A percentile compares a stretch with the other conserved stretches of the same genome.
phyloP scores from a whole-genome alignment of 192 early-diverging fungal species.

The Linnemannia schmuckeri region DNA sequence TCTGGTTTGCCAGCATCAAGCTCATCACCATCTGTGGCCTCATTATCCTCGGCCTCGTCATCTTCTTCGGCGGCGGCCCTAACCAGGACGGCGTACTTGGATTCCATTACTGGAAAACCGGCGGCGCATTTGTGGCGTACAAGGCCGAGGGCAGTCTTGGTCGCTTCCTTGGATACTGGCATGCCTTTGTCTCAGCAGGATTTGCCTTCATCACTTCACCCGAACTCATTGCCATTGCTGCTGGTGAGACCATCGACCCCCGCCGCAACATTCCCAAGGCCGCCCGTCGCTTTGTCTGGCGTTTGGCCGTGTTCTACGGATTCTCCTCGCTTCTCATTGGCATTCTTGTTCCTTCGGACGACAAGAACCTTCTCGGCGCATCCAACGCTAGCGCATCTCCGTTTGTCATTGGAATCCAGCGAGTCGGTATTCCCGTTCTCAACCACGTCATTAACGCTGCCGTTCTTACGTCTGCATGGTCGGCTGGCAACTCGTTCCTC shows the following conservation, averaged over 20 bases:
- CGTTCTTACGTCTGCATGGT: slow-evolving; percentile 67
- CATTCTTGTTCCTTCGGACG: slow-evolving; percentile 64
- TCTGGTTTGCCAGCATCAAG: slow-evolving; percentile 72
- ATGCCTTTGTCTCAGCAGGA: slow-evolving; percentile 34
- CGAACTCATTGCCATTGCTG: slow-evolving; percentile 75
- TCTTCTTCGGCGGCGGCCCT: slow-evolving; percentile 72
- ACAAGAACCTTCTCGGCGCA: slow-evolving; percentile 43
- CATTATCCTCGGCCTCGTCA: slow-evolving; percentile 52
- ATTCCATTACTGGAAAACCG: slow-evolving; percentile 39
- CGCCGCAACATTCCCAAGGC: slow-evolving; percentile 67
- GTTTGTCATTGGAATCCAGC: slow-evolving; percentile 67
- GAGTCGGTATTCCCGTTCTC: slow-evolving; percentile 57
- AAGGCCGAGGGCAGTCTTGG: slow-evolving; percentile 60
- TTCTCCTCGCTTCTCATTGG: slow-evolving; percentile 70
- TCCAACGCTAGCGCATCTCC: slow-evolving; percentile 58
- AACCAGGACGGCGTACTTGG: slow-evolving; percentile 64
- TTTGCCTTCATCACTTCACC: slow-evolving; percentile 50
- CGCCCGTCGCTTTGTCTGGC: slow-evolving; percentile 60
- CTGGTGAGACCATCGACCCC: slow-evolving; percentile 72
- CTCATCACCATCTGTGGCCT: slow-evolving; percentile 53
- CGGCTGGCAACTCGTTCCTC: slow-evolving; percentile 71
- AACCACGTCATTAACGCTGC: slow-evolving; percentile 71
- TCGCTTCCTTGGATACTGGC: slow-evolving; percentile 70
- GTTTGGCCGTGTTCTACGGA: slow-evolving; percentile 73
- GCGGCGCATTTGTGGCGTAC: slow-evolving; percentile 43